These are phyloP conservation scores for Garcia nutans DNA, from an alignment of 345 rosid genomes.

Conservation along the genomic window DNA sequence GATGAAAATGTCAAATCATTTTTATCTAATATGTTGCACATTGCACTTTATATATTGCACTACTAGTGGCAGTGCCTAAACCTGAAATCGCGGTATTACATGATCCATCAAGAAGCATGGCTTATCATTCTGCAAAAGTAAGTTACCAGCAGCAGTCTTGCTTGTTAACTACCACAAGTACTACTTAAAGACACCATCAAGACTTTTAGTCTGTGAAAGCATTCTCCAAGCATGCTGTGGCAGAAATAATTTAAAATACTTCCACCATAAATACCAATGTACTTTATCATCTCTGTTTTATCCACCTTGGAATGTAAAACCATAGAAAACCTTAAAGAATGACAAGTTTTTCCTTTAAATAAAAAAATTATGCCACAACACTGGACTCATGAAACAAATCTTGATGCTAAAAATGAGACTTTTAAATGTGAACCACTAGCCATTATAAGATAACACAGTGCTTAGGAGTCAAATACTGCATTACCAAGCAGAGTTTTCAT, in stretches of 20 bases:
- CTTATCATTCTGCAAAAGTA: slow-evolving; percentile 1
- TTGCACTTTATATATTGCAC: not conserved
- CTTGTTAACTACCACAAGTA: not conserved
- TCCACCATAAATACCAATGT: not conserved
- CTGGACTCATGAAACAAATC: not conserved
- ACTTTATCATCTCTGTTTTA: not conserved
- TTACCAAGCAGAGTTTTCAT: not conserved
- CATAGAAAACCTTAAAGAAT: not conserved
- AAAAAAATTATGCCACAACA: too few species aligned
- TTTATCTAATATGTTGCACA: not conserved
- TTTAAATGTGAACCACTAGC: not conserved
- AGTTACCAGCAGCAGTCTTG: slow-evolving; percentile 1
- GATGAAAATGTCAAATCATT: not conserved
- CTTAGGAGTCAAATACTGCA: too few species aligned
- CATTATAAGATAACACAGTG: not conserved
- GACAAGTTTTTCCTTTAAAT: not conserved
- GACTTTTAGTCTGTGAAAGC: not conserved
- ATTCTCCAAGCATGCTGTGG: not conserved
- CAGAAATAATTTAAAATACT: not conserved
- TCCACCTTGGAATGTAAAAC: not conserved
- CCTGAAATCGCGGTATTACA: not conserved
- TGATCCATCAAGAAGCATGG: not conserved
- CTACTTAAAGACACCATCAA: not conserved
- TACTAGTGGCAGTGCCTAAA: not conserved
- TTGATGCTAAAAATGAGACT: not conserved